Evolutionary conservation across 129 eudicot species (phyloP).

Genomic region (Cynara cardunculus): DNA sequence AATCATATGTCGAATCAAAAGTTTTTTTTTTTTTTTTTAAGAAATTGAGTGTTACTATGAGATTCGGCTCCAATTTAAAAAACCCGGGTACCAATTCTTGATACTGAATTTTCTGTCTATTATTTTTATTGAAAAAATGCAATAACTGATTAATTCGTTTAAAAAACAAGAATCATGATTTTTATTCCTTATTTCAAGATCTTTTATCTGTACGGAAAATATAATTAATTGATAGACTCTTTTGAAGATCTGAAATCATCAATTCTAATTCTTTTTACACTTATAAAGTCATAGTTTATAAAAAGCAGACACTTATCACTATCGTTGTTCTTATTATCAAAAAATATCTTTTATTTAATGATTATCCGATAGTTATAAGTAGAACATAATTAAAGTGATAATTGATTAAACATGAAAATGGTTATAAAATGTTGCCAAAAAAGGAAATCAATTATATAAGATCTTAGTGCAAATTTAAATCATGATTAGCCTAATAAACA

Average conservation of each 20-base stretch:
- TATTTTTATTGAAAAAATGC: not conserved
- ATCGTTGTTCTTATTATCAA: no score
- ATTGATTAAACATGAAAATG: not conserved
- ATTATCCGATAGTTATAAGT: not conserved
- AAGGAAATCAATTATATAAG: not conserved
- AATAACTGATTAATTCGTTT: no score
- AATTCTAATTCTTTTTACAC: not conserved
- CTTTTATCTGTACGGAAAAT: no score
- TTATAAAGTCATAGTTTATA: not conserved
- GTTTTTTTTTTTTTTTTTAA: no score
- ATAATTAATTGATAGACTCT: no score
- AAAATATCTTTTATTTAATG: not conserved
- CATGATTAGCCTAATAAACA: conserved; percentile 7
- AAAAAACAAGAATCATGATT: no score
- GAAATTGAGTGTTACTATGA: not conserved
- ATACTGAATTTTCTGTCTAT: not conserved
- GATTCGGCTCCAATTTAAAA: no score
- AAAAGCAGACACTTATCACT: no score
- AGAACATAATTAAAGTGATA: not conserved
- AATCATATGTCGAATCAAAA: not conserved
- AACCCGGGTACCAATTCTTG: not conserved
- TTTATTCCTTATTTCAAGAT: no score
- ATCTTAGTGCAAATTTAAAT: conserved; percentile 9
- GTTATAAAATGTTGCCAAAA: not conserved
- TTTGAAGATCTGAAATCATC: no score